Evolutionary conservation across 2,329 filamentous ascomycete species (phyloP).

Genomic region (Neonectria ditissima): DNA sequence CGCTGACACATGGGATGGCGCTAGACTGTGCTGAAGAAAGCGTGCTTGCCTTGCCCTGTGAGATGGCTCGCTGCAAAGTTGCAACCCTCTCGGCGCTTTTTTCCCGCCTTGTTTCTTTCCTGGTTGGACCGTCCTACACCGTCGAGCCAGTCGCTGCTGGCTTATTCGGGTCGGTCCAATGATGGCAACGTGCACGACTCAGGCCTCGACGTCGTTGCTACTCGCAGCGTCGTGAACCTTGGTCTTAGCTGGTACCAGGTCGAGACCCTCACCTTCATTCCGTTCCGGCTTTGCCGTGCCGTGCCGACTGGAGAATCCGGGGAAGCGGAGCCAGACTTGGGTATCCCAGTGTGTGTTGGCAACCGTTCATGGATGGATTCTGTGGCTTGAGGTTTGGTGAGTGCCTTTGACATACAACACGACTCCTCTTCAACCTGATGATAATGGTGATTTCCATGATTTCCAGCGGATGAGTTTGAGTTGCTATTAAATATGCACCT

Average conservation of each 20-base stretch:
- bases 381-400: background rate
- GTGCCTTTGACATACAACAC: background rate
- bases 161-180: constrained; percentile 7
- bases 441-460: background rate
- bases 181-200: constrained; percentile 1
- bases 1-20: constrained; percentile 26
- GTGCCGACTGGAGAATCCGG: constrained; percentile 26
- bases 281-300: constrained; percentile 25
- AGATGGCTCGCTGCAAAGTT: background rate
- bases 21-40: constrained; percentile 5
- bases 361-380: background rate
- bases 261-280: background rate
- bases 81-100: constrained; percentile 1
- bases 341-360: background rate
- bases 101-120: background rate
- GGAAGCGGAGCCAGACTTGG: constrained; percentile 21
- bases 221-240: background rate
- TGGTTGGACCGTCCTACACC: background rate
- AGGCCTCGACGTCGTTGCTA: background rate
- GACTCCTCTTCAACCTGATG: background rate
- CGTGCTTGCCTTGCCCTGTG: constrained; percentile 8
- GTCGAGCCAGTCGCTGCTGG: background rate
- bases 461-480: background rate
- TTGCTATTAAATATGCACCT: background rate
- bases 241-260: background rate